A percentile compares a stretch with the other conserved stretches of the same genome.
Conservation (phyloP, 2,329 filamentous ascomycete species). For the Alternaria infectoria region DNA sequence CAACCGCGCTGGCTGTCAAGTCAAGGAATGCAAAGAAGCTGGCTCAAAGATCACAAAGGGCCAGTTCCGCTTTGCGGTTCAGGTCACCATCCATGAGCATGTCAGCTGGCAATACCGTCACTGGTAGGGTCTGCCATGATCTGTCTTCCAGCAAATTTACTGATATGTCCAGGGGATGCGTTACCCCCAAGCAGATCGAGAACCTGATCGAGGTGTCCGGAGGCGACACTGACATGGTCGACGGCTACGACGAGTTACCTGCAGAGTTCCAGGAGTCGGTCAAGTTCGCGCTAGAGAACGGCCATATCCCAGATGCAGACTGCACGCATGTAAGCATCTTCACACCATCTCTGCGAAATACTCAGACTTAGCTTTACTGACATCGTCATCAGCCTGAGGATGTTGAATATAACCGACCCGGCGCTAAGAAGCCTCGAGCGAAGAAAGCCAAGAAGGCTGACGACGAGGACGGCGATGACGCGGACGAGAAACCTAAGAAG, state of each 20-base stretch:
- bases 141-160: constrained; percentile 9
- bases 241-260: constrained; percentile 80
- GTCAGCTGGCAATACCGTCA: constrained; percentile 81
- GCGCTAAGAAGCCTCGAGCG: constrained; percentile 56
- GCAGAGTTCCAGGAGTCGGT: constrained; percentile 76
- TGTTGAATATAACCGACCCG: constrained; percentile 73
- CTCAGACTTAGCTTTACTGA: constrained; percentile 43
- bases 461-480: constrained; percentile 26
- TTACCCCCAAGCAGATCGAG: constrained; percentile 75
- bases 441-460: constrained; percentile 41
- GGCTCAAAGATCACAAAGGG: constrained; percentile 73
- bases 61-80: constrained; percentile 75
- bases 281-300: constrained; percentile 71
- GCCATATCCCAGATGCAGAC: constrained; percentile 83
- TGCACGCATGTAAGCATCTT: constrained; percentile 78
- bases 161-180: constrained; percentile 73
- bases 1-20: constrained; percentile 75
- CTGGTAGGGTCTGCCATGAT: constrained; percentile 67
- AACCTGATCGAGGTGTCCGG: constrained; percentile 67
- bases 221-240: constrained; percentile 70
- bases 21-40: constrained; percentile 73
- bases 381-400: constrained; percentile 61
- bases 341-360: neutral
- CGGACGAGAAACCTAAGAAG: constrained; percentile 50
- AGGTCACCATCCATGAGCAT: constrained; percentile 67